Conservation (phyloP, 2,329 filamentous ascomycete species). For the Hyphodiscus sp. region DNA sequence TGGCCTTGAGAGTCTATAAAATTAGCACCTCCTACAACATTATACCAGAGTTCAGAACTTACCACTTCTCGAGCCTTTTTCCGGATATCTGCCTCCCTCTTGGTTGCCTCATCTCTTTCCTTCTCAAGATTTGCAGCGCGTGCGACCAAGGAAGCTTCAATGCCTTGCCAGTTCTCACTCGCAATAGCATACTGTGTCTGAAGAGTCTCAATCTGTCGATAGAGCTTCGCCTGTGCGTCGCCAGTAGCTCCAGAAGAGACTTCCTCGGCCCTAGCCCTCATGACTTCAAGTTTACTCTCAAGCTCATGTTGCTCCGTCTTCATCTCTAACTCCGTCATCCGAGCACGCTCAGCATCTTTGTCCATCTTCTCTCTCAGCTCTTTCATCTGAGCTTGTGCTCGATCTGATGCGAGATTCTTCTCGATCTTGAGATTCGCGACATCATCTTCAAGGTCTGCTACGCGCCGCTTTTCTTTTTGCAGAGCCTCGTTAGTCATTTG, state of each 20-base stretch:
- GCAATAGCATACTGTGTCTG: conserved; percentile 94
- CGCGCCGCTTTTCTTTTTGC: conserved; percentile 54
- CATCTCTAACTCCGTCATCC: conserved; percentile 66
- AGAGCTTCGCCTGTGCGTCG: conserved; percentile 79
- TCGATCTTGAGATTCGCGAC: conserved; percentile 67
- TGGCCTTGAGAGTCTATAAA: conserved; percentile 55
- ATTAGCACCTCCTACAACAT: neutral
- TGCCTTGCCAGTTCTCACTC: conserved; percentile 95
- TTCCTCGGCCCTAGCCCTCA: conserved; percentile 82
- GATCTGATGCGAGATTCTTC: conserved; percentile 67
- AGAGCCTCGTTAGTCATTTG: conserved; percentile 62
- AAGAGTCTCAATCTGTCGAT: conserved; percentile 89
- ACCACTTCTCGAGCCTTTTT: conserved; percentile 84
- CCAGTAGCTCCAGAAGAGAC: conserved; percentile 75
- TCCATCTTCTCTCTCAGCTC: conserved; percentile 69
- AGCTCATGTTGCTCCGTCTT: conserved; percentile 70
- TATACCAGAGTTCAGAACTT: conserved; percentile 32
- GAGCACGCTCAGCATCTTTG: conserved; percentile 63
- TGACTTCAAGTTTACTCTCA: conserved; percentile 84
- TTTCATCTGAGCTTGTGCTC: conserved; percentile 59
- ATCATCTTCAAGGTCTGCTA: conserved; percentile 50
- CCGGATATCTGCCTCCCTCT: conserved; percentile 79
- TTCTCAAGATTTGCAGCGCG: conserved; percentile 75
- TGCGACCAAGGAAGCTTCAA: conserved; percentile 78
- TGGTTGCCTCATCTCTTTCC: conserved; percentile 79